Percentiles rank a stretch among this genome's conserved stretches.
Evolutionary conservation across 257 asterid genomes (phyloP).

Genomic region (Oldenlandia corymbosa): DNA sequence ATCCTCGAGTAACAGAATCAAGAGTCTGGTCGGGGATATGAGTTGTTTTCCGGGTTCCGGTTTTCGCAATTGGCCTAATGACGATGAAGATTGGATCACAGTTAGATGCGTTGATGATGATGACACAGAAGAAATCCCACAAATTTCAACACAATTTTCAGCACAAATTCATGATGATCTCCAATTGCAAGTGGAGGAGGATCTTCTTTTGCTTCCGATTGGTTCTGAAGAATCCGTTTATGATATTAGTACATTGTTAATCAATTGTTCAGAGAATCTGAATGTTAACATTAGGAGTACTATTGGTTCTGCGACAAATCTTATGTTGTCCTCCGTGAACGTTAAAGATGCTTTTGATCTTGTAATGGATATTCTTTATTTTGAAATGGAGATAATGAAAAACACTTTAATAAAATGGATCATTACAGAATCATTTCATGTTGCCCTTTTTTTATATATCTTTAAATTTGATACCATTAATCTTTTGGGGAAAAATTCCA

Average conservation of each 20-base stretch:
- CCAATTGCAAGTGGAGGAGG: constrained; percentile 19
- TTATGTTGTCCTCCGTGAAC: constrained; percentile 7
- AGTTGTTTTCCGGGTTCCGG: constrained; percentile 7
- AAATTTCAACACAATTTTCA: background rate
- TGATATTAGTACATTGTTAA: constrained; percentile 15
- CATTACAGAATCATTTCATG: background rate
- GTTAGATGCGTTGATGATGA: constrained; percentile 37
- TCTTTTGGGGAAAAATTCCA: too few relatives aligned
- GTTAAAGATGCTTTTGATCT: constrained; percentile 11
- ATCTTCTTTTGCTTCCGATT: constrained; percentile 7
- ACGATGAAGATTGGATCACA: constrained; percentile 65
- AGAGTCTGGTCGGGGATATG: constrained; percentile 26
- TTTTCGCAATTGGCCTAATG: constrained; percentile 33
- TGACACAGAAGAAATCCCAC: constrained; percentile 24
- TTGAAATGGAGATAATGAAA: constrained; percentile 19
- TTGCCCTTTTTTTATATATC: background rate
- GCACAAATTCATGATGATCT: constrained; percentile 5
- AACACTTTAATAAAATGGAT: constrained; percentile 14
- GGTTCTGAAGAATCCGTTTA: constrained; percentile 26
- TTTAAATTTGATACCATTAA: background rate
- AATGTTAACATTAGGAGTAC: constrained; percentile 17
- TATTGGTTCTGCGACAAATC: constrained; percentile 12
- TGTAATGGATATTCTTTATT: constrained; percentile 19
- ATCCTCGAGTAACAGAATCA: constrained; percentile 43
- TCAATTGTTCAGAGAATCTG: constrained; percentile 27